Base-by-base conservation (phyloP, 2,329 filamentous ascomycete genomes). In the Colletotrichum destructivum region DNA sequence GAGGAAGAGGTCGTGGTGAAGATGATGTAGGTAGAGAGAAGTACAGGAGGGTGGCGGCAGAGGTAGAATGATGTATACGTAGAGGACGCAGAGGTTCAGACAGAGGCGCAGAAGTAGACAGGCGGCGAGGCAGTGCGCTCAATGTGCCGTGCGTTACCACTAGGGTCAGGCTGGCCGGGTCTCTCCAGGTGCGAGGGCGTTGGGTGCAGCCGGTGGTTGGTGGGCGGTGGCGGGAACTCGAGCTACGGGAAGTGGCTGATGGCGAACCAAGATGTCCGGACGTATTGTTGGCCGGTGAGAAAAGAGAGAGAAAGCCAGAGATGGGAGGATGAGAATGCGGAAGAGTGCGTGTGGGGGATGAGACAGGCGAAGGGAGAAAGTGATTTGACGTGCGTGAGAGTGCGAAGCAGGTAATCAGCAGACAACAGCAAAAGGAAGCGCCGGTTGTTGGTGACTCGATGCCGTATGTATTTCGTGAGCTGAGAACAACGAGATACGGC, bases 161-260 rank as follows among this genome's bases (percentile, higher is more conserved):
- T 38, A 38, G 8, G 35, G 35, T 38, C 35, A 11, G 21, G 62
- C 35, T 23, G 26, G 51, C 40, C 55, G 61, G 38, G 9, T 38
- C 18, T 12, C 31, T 12, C 52, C 18, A 18, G 51, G 35, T 47
- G 59, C 7, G 35, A 46, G 69, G 38, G 64, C 35, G 68, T 57
- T 44, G 69, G 65, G 65, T 71, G 46, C 65, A 71, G 69, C 59
- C n/a, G 65, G 65, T 38, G 35, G 35, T 38, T 38, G 35, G 35
- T 38, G 35, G 35, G 35, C 9, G 35, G 35, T 38, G 35, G 35
- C 35, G 35, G 64, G 11, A 57, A 47, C 64, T 69, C 21, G 46
- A 46, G 52, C 49, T 65, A 62, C 65, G 46, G 46, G 49, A 44
- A 35, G 44, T 21, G 52, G 38, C 40, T 31, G 60, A 62, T n/a